phyloP scores from a whole-genome alignment of 192 early-diverging fungal species.

The Coemansia sp. region DNA sequence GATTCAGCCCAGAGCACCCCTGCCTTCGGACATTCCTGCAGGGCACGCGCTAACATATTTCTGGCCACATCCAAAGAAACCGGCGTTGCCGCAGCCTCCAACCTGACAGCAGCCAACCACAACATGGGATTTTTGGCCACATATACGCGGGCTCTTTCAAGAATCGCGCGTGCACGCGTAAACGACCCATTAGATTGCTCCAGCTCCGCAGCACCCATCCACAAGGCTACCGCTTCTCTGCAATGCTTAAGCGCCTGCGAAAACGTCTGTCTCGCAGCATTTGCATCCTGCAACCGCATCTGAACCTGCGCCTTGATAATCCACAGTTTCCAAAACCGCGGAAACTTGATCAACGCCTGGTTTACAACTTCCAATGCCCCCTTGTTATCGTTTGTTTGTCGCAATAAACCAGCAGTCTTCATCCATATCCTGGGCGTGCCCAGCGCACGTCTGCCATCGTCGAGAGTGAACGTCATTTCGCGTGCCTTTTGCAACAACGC shows the following conservation, averaged over 20 bases:
- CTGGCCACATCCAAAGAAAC: slow-evolving; percentile 51
- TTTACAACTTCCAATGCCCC: slow-evolving; percentile 69
- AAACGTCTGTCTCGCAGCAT: slow-evolving; percentile 71
- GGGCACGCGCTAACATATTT: slow-evolving; percentile 77
- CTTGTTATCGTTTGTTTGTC: slow-evolving; percentile 66
- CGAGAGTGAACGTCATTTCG: slow-evolving; percentile 12
- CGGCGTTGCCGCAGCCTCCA: slow-evolving; percentile 50
- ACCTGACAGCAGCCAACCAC: slow-evolving; percentile 75
- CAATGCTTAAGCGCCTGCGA: slow-evolving; percentile 72
- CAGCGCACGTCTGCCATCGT: slow-evolving; percentile 42
- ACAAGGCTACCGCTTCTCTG: slow-evolving; percentile 74
- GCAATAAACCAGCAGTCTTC: slow-evolving; percentile 86
- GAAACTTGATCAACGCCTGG: slow-evolving; percentile 68
- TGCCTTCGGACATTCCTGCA: slow-evolving; percentile 89
- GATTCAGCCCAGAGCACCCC: slow-evolving; percentile 87
- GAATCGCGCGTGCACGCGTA: slow-evolving; percentile 74
- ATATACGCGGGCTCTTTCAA: slow-evolving; percentile 83
- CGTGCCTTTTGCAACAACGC: slow-evolving; percentile 74
- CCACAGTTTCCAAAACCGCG: slow-evolving; percentile 86
- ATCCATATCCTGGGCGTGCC: slow-evolving; percentile 91
- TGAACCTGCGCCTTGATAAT: slow-evolving; percentile 88
- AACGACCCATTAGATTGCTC: slow-evolving; percentile 69
- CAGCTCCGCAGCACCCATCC: slow-evolving; percentile 77
- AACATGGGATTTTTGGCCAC: slow-evolving; percentile 78
- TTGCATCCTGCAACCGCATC: slow-evolving; percentile 66